Evolutionary conservation across 805 yeast species (phyloP).

Genomic region (Candida loeiensis): DNA sequence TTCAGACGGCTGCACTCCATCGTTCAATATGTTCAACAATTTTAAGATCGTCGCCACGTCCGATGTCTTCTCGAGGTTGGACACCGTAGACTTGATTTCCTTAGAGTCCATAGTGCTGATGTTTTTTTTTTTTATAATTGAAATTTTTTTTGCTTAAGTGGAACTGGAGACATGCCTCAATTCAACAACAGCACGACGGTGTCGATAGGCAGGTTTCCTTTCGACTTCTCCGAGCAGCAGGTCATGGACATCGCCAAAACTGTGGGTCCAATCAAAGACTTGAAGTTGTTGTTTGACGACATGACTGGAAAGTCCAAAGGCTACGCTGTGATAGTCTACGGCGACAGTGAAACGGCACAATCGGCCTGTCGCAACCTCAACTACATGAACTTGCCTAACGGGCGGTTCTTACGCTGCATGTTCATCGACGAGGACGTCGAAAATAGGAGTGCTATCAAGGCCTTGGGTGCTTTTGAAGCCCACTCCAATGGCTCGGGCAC

Average conservation of each 20-base stretch:
- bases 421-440: constrained; percentile 50
- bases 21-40: constrained; percentile 60
- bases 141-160: constrained; percentile 1
- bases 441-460: constrained; percentile 9
- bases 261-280: constrained; percentile 80
- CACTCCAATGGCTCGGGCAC: constrained; percentile 14
- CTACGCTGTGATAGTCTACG: constrained; percentile 80
- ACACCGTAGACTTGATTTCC: constrained; percentile 67
- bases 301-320: constrained; percentile 90
- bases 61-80: constrained; percentile 69
- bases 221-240: constrained; percentile 91
- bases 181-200: constrained; percentile 29
- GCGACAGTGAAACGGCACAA: constrained; percentile 80
- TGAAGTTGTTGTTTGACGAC: constrained; percentile 79
- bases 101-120: constrained; percentile 78
- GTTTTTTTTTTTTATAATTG: constrained; percentile 3
- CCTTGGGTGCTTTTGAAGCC: constrained; percentile 8
- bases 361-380: constrained; percentile 88
- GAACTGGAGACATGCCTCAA: constrained; percentile 8
- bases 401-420: constrained; percentile 72
- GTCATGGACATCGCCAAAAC: constrained; percentile 79
- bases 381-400: constrained; percentile 59
- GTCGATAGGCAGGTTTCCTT: constrained; percentile 85
- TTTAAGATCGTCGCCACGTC: constrained; percentile 62
- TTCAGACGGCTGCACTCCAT: constrained; percentile 80